A percentile compares a stretch with the other conserved stretches of the same genome.
Conservation (phyloP, 2,329 filamentous ascomycete species). For the Colletotrichum salicis region DNA sequence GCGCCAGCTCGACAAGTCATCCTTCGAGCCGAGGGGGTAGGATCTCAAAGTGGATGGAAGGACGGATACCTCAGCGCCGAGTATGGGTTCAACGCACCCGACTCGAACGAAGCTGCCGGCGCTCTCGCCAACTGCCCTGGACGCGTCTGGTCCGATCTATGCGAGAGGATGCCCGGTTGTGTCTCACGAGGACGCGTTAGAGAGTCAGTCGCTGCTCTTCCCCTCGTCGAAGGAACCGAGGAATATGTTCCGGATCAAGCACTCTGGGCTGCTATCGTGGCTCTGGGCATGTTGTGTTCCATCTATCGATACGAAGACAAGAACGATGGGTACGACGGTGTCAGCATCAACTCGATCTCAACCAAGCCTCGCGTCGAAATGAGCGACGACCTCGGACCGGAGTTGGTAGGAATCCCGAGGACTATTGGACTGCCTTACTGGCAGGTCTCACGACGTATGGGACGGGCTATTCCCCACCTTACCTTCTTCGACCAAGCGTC, state of each 20-base stretch:
- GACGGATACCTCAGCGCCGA: constrained; percentile 63
- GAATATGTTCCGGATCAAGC: constrained; percentile 62
- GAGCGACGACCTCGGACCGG: constrained; percentile 62
- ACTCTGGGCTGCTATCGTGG: constrained; percentile 63
- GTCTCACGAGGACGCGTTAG: constrained; percentile 60
- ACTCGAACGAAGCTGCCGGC: constrained; percentile 59
- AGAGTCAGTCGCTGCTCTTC: constrained; percentile 59
- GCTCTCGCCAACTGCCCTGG: constrained; percentile 60
- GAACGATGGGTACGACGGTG: constrained; percentile 63
- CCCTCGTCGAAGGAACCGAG: constrained; percentile 59
- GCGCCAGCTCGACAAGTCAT: constrained; percentile 66
- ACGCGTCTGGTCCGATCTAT: constrained; percentile 65
- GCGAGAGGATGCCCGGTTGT: constrained; percentile 64
- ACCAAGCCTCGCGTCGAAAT: constrained; percentile 53
- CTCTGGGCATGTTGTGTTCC: constrained; percentile 62
- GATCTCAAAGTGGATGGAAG: constrained; percentile 60
- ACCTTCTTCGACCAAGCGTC: constrained; percentile 65
- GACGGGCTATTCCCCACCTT: constrained; percentile 61
- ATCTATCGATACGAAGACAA: constrained; percentile 65
- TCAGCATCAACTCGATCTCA: constrained; percentile 47
- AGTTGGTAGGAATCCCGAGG: constrained; percentile 59
- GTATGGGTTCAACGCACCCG: constrained; percentile 62
- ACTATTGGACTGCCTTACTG: constrained; percentile 61
- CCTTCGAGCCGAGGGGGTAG: constrained; percentile 63
- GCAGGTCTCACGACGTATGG: constrained; percentile 62